These are phyloP conservation scores for Stachybotrys elegans DNA, from an alignment of 2,329 filamentous ascomycete genomes.

Conservation along the genomic window DNA sequence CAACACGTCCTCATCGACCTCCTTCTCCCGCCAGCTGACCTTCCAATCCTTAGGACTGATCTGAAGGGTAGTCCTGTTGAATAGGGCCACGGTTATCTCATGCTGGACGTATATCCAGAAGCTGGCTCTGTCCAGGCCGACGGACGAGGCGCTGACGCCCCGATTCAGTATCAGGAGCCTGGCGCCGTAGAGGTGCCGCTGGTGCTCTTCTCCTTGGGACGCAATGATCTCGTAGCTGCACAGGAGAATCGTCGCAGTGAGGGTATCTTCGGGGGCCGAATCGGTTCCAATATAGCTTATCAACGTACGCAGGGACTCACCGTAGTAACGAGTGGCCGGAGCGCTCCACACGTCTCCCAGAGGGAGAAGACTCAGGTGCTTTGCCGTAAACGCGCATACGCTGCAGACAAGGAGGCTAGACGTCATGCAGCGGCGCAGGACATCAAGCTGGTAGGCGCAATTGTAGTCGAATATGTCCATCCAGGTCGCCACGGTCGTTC, in stretches of 20 bases:
- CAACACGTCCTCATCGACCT: background rate
- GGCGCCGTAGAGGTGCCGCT: conserved; percentile 6
- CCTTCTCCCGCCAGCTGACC: background rate
- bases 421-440: conserved; percentile 1
- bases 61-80: conserved; percentile 1
- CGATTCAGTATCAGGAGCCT: conserved; percentile 2
- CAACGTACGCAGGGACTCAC: conserved; percentile 1
- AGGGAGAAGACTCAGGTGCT: conserved; percentile 4
- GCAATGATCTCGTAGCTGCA: conserved; percentile 7
- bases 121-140: conserved; percentile 5
- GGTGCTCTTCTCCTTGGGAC: conserved; percentile 3
- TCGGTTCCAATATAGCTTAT: background rate
- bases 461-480: conserved; percentile 7
- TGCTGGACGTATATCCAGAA: conserved; percentile 10
- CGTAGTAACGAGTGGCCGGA: conserved; percentile 4
- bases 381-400: conserved; percentile 7
- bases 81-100: conserved; percentile 6
- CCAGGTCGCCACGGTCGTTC: conserved; percentile 5
- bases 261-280: background rate
- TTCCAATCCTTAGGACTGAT: conserved; percentile 2
- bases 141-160: background rate
- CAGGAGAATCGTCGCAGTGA: conserved; percentile 6
- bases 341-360: conserved; percentile 1
- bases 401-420: conserved; percentile 3
- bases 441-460: conserved; percentile 4